Evolutionary conservation across 352 stramenopile genomes (phyloP), one percentile per base, ranked within the genome.

Genomic region (Phytophthora sp.): DNA sequence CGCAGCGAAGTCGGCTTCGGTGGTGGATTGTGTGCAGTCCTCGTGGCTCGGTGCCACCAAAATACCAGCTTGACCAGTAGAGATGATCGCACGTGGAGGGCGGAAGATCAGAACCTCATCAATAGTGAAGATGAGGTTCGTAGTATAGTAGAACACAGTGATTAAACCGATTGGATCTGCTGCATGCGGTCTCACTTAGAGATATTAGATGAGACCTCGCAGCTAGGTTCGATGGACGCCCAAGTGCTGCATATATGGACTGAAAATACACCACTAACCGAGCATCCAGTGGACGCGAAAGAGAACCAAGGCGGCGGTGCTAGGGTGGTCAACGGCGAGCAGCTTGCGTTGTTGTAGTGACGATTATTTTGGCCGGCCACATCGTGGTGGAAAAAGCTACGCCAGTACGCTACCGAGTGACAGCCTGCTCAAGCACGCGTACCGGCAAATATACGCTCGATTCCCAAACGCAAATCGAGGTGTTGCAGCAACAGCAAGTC

Each of bases 401-500:
- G 30, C 52, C 47, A 27, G 31, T 33, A 51, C 57, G 26, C 20
- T 26, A 31, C 23, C 3, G 24, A 26, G 45, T 11, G 45, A 38
- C 26, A 16, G 45, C 29, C 33, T 49, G 41, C 45, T 15, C 38
- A 27, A 53, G 35, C 0, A n/a, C n/a, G 18, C 24, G 33, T 38
- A 13, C 42, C 2, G 13, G 33, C 24, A 39, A 38, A 29, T 49
- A n/a, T 21, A 18, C 16, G 12, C 27, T 50, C 21, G 33, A 46
- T 35, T 45, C 23, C 51, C 15, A 36, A n/a, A 20, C 8, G 20
- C 33, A 41, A 44, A 59, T 55, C 27, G 50, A 54, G 26, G n/a
- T 41, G 41, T 57, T 51, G 39, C 18, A 24, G 27, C 52, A 57
- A 58, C 26, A 44, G 44, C 20, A 42, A 52, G 23, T 58, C 35